Base-by-base conservation (phyloP, 768 basidiomycete genomes). In the Mycena amicta region DNA sequence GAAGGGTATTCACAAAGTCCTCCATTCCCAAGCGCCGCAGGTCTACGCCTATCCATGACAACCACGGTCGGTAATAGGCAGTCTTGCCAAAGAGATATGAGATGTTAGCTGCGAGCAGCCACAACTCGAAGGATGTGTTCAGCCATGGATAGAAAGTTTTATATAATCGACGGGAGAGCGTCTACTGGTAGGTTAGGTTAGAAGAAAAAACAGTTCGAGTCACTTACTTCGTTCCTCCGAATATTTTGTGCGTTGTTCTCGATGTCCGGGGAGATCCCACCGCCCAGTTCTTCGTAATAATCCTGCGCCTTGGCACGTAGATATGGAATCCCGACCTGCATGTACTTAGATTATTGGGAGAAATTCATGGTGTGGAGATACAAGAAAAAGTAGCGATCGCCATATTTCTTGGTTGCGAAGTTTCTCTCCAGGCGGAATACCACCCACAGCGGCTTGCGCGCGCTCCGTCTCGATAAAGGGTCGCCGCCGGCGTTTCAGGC, bases 81-180 rank as follows among this genome's bases (percentile, higher is more conserved):
- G 90, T 92, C 71, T 80, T 82, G 61, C 94, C 93, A 67, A 97
- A 98, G 15, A 98, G 80, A 74, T 97, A 98, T 15, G 87, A 86
- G 47, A 98, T 73, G 70, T 97, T 98, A 78, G 86, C 93, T 3
- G 81, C 73, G 5, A 98, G 79, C 54, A 95, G 75, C 84, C 90
- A 91, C n/a, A 87, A 57, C 72, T 98, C 95, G 62, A 90, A 88
- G 3, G 77, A 69, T 4, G 83, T 79, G 70, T 93, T 96, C 16
- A 87, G 66, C 82, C 88, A 94, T 0, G 97, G 97, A 69, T 97
- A 98, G 2, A 83, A 57, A 1, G 68, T 67, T 68, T 90, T 94
- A 79, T 89, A 98, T 1, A 75, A 67, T 55, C 85, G 74, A 50
- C 86, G 81, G 62, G 87, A 70, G 29, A 78, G 79, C 31, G 81